These are phyloP conservation scores for Hanseniaspora uvarum DNA, from an alignment of 1,139 yeast species.

Conservation along the genomic window DNA sequence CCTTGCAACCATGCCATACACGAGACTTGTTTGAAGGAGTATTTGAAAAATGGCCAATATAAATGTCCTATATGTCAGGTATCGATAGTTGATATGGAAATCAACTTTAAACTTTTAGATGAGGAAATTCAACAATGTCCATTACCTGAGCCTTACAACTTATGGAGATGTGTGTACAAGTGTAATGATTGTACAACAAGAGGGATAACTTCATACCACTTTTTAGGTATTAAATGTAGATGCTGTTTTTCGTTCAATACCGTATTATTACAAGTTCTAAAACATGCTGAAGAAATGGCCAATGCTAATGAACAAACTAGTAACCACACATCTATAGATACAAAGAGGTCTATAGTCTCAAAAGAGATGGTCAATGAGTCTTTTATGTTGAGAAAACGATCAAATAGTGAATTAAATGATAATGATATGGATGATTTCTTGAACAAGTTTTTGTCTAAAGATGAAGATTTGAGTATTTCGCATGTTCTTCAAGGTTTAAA, in stretches of 20 bases:
- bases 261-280: conserved; percentile 53
- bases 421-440: conserved; percentile 24
- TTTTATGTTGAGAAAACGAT: conserved; percentile 22
- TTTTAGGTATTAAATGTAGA: conserved; percentile 75
- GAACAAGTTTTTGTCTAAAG: conserved; percentile 23
- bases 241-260: conserved; percentile 84
- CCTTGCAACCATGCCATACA: conserved; percentile 92
- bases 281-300: conserved; percentile 32
- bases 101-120: conserved; percentile 76
- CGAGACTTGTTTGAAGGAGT: conserved; percentile 69
- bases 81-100: conserved; percentile 75
- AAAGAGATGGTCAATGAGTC: conserved; percentile 21
- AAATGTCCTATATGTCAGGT: conserved; percentile 86
- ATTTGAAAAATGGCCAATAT: conserved; percentile 59
- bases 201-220: conserved; percentile 66
- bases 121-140: conserved; percentile 68
- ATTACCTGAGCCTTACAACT: conserved; percentile 66
- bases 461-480: conserved; percentile 19
- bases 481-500: conserved; percentile 14
- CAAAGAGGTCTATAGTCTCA: conserved; percentile 19
- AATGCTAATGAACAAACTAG: conserved; percentile 33
- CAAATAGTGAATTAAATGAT: conserved; percentile 22
- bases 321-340: conserved; percentile 2
- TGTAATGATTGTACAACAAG: conserved; percentile 89
- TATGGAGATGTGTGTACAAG: conserved; percentile 66